Percentiles rank a stretch among this genome's conserved stretches.
These are phyloP conservation scores for Phytophthora pluvialis DNA, from an alignment of 352 stramenopile species.

Conservation along the genomic window DNA sequence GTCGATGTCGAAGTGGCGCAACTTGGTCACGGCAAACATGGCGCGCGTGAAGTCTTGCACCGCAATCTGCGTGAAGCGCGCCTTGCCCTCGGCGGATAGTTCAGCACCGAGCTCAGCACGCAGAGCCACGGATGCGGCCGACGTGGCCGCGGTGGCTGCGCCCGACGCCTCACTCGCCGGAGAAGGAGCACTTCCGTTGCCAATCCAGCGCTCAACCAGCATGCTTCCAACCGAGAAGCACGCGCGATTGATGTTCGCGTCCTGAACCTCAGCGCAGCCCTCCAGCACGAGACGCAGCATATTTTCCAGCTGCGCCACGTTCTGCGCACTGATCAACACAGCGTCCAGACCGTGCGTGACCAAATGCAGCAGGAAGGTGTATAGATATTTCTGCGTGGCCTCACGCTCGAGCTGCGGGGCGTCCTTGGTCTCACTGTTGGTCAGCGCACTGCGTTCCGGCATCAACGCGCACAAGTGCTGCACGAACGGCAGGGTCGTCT, in stretches of 20 bases:
- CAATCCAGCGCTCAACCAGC: slow-evolving; percentile 67
- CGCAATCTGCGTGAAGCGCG: slow-evolving; percentile 64
- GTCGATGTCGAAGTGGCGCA: slow-evolving; percentile 72
- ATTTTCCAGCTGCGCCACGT: slow-evolving; percentile 67
- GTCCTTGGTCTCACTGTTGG: slow-evolving; percentile 69
- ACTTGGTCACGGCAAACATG: slow-evolving; percentile 75
- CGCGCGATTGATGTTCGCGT: slow-evolving; percentile 77
- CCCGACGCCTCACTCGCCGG: slow-evolving; percentile 35
- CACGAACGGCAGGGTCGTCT: slow-evolving; percentile 70
- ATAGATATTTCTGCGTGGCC: slow-evolving; percentile 82
- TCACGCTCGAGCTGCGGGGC: slow-evolving; percentile 78
- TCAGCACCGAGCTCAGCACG: slow-evolving; percentile 35
- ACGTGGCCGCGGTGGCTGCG: slow-evolving; percentile 20
- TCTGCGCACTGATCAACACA: slow-evolving; percentile 73
- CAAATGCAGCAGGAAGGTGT: slow-evolving; percentile 80
- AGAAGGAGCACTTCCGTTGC: slow-evolving; percentile 30
- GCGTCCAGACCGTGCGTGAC: slow-evolving; percentile 70
- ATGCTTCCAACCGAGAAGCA: slow-evolving; percentile 82
- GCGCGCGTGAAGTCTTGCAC: slow-evolving; percentile 74
- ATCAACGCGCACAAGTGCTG: slow-evolving; percentile 77
- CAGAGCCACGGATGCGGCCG: slow-evolving; percentile 33
- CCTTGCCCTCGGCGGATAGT: slow-evolving; percentile 40
- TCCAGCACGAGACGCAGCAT: slow-evolving; percentile 76
- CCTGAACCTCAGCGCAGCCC: slow-evolving; percentile 66
- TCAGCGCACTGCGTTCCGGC: slow-evolving; percentile 53